Percentiles rank a stretch among this genome's conserved stretches.
These are phyloP conservation scores for Pythium monospermum DNA, from an alignment of 352 stramenopile genomes.

Conservation along the genomic window DNA sequence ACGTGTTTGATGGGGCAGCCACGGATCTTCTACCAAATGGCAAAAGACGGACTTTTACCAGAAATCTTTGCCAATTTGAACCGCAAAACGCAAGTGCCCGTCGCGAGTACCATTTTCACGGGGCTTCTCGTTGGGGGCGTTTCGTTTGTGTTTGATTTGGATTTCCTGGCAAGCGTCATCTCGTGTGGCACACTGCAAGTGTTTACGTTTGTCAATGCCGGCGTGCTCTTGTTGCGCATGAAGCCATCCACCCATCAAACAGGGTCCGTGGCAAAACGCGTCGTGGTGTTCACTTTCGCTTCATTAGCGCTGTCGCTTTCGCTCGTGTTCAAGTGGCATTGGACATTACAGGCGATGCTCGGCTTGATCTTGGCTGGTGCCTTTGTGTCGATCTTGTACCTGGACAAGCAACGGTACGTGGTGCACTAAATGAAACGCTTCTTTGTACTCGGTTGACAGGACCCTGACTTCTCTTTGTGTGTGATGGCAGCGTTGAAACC, in stretches of 20 bases:
- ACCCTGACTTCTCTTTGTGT: constrained; percentile 58
- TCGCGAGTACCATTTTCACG: constrained; percentile 87
- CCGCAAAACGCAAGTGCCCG: constrained; percentile 53
- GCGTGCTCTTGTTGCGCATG: constrained; percentile 82
- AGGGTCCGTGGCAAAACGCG: constrained; percentile 36
- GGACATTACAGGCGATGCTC: constrained; percentile 32
- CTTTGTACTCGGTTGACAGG: constrained; percentile 46
- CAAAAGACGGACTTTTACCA: constrained; percentile 76
- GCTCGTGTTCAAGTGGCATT: constrained; percentile 62
- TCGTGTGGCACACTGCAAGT: constrained; percentile 89
- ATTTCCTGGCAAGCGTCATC: constrained; percentile 90
- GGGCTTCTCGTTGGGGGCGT: constrained; percentile 71
- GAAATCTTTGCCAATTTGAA: constrained; percentile 60
- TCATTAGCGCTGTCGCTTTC: constrained; percentile 62
- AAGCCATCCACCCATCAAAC: constrained; percentile 27
- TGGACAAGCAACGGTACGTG: constrained; percentile 43
- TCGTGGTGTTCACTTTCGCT: constrained; percentile 54
- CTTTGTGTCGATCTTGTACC: constrained; percentile 46
- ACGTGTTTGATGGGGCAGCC: constrained; percentile 91
- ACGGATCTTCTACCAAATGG: constrained; percentile 91
- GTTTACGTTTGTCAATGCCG: constrained; percentile 92
- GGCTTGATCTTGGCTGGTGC: constrained; percentile 29
- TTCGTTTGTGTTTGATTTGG: constrained; percentile 87
- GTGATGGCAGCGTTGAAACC: constrained; percentile 10
- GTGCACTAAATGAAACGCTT: neutral